Evolutionary conservation across 305 asterid genomes (phyloP).

Genomic region (Fraxinus nigra): DNA sequence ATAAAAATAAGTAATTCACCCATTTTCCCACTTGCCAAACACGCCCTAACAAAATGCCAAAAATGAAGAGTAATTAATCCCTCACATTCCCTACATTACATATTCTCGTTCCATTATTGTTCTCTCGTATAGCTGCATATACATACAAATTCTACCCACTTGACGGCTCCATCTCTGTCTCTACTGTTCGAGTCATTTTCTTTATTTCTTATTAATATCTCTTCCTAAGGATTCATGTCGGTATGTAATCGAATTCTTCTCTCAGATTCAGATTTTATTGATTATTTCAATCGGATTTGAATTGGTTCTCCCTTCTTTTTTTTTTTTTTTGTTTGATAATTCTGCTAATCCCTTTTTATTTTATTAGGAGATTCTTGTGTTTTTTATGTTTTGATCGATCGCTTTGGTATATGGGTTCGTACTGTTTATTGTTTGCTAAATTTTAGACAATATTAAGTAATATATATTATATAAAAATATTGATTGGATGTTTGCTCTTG

Average conservation of each 20-base stretch:
- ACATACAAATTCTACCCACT: not conserved
- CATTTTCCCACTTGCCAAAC: not conserved
- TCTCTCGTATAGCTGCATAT: not conserved
- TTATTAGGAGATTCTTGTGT: slow-evolving; percentile 12
- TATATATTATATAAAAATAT: not conserved
- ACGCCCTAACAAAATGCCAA: not conserved
- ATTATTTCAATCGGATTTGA: slow-evolving; percentile 19
- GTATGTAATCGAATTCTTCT: slow-evolving; percentile 19
- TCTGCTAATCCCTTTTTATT: slow-evolving; percentile 2
- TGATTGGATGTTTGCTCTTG: slow-evolving; percentile 23
- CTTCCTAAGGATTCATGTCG: slow-evolving; percentile 26
- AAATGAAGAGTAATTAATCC: not conserved
- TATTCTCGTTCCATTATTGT: not conserved
- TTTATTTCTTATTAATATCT: slow-evolving; percentile 5
- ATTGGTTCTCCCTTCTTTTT: slow-evolving; percentile 11
- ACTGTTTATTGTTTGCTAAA: slow-evolving; percentile 2
- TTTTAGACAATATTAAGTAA: not conserved
- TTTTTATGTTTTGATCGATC: slow-evolving; percentile 25
- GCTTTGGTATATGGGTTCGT: slow-evolving; percentile 16
- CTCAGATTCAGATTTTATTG: slow-evolving; percentile 12
- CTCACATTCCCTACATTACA: not conserved
- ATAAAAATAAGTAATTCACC: not conserved
- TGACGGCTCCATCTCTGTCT: slow-evolving; percentile 13
- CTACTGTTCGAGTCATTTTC: slow-evolving; percentile 17
- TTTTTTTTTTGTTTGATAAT: not conserved